Evolutionary conservation across 441 rosid genomes (phyloP).

Genomic region (Rhodomyrtus psidioides): DNA sequence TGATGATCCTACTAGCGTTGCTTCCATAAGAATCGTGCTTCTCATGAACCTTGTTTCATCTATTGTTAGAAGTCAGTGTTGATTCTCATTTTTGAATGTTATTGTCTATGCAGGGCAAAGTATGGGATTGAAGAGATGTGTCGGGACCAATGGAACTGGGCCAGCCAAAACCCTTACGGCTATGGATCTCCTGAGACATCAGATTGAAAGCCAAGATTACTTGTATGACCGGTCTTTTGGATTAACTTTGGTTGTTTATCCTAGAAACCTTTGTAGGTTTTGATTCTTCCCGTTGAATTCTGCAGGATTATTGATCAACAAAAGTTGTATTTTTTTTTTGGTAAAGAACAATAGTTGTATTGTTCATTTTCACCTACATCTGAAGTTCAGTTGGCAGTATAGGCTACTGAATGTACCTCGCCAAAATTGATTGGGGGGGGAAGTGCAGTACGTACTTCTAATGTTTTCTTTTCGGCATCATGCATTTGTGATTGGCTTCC

Average conservation of each 20-base stretch:
- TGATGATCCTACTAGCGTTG: neutral
- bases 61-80: neutral
- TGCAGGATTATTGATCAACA: neutral
- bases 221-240: neutral
- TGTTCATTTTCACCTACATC: neutral
- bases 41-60: neutral
- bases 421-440: neutral
- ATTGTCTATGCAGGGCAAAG: conserved; percentile 47
- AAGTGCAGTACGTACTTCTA: neutral
- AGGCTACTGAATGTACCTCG: neutral
- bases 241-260: neutral
- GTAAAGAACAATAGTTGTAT: neutral
- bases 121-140: conserved; percentile 84
- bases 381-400: neutral
- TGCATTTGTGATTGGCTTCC: neutral
- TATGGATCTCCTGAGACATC: conserved; percentile 37
- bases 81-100: neutral
- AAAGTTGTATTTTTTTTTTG: neutral
- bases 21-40: neutral
- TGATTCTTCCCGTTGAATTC: neutral
- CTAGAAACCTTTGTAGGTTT: neutral
- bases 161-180: conserved; percentile 88
- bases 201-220: neutral
- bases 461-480: neutral
- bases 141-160: conserved; percentile 94